These are phyloP conservation scores for Coprinellus micaceus DNA, from an alignment of 768 basidiomycete genomes.

Conservation along the genomic window DNA sequence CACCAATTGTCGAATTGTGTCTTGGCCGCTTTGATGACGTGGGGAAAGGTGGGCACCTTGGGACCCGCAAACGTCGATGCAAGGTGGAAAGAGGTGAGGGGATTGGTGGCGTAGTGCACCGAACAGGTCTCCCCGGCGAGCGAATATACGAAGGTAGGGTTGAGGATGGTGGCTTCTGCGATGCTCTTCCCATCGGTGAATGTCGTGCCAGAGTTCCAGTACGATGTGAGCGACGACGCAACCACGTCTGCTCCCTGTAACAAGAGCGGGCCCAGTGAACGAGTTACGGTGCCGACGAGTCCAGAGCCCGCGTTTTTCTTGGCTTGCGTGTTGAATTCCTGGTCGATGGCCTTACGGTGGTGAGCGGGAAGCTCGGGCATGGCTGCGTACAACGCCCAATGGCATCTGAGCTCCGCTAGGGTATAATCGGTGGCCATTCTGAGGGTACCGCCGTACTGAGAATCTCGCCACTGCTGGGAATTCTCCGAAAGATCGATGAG, in stretches of 20 bases:
- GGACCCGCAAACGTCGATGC: constrained; percentile 20
- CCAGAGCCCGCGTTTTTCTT: neutral
- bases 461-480: constrained; percentile 19
- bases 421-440: constrained; percentile 37
- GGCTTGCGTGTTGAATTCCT: constrained; percentile 2
- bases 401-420: constrained; percentile 34
- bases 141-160: constrained; percentile 47
- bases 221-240: constrained; percentile 21
- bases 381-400: constrained; percentile 35
- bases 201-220: constrained; percentile 43
- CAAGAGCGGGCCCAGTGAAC: constrained; percentile 37
- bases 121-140: constrained; percentile 33
- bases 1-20: constrained; percentile 11
- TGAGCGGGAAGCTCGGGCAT: constrained; percentile 14
- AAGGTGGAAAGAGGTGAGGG: constrained; percentile 40
- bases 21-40: constrained; percentile 11
- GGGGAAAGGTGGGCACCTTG: neutral
- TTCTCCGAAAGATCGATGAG: constrained; percentile 27
- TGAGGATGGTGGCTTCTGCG: constrained; percentile 25
- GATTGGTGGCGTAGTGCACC: constrained; percentile 45
- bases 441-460: constrained; percentile 33
- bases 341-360: constrained; percentile 18
- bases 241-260: constrained; percentile 9
- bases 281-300: constrained; percentile 9
- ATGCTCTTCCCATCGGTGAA: constrained; percentile 6